A percentile compares a stretch with the other conserved stretches of the same genome.
phyloP scores from a whole-genome alignment of 495 filamentous ascomycete genomes.

The Xylaria intraflava region DNA sequence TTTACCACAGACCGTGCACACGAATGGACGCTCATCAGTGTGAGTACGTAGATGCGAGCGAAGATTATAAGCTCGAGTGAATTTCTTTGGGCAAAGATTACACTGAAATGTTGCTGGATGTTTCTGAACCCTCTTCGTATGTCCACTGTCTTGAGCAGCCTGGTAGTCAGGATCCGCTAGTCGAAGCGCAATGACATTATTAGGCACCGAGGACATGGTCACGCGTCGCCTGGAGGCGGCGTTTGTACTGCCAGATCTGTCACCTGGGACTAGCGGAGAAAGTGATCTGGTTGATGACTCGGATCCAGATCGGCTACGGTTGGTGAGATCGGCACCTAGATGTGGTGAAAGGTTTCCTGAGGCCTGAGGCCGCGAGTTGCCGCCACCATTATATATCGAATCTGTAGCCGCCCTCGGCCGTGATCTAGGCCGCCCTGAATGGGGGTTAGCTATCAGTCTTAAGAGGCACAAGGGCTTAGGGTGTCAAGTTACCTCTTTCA shows the following conservation, averaged over 20 bases:
- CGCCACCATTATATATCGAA: constrained; percentile 48
- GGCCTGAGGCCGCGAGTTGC: constrained; percentile 35
- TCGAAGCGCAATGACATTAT: constrained; percentile 87
- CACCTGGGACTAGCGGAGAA: constrained; percentile 67
- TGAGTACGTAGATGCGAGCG: constrained; percentile 89
- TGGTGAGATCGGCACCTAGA: constrained; percentile 40
- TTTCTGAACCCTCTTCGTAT: constrained; percentile 76
- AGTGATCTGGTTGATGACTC: constrained; percentile 55
- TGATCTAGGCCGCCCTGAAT: constrained; percentile 40
- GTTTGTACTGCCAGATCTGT: constrained; percentile 47
- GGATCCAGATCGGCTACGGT: constrained; percentile 32
- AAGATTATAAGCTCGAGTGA: constrained; percentile 83
- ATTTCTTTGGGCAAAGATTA: constrained; percentile 75
- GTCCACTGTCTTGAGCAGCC: constrained; percentile 51
- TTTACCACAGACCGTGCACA: constrained; percentile 95
- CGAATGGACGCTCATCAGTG: constrained; percentile 86
- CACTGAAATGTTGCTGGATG: constrained; percentile 93
- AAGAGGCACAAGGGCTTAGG: not conserved
- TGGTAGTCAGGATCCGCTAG: constrained; percentile 83
- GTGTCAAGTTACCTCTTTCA: constrained; percentile 59
- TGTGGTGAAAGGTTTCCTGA: constrained; percentile 40
- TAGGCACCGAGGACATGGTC: constrained; percentile 79
- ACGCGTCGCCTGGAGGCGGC: constrained; percentile 69
- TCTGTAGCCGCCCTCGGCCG: constrained; percentile 70
- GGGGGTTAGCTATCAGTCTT: constrained; percentile 1